Conservation (phyloP, 495 filamentous ascomycete genomes). For the Talaromyces nanjingensis region DNA sequence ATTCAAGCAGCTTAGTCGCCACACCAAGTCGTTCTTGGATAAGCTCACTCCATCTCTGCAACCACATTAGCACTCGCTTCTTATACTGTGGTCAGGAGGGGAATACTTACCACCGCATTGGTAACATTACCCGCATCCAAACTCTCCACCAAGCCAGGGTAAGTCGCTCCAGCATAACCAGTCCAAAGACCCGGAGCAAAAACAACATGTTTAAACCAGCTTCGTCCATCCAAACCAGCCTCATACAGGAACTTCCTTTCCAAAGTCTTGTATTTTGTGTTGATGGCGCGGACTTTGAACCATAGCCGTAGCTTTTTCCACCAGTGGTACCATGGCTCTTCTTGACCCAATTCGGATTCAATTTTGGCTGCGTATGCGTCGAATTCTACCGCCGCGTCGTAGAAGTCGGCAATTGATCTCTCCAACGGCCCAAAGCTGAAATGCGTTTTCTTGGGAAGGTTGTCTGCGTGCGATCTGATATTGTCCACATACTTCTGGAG, state of each 20-base stretch:
- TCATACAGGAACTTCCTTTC: constrained; percentile 56
- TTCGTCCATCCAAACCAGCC: constrained; percentile 49
- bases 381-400: constrained; percentile 39
- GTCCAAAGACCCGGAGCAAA: constrained; percentile 80
- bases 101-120: constrained; percentile 33
- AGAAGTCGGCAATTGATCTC: constrained; percentile 39
- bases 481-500: constrained; percentile 45
- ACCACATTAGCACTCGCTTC: background rate
- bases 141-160: constrained; percentile 55
- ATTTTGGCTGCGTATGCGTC: constrained; percentile 49
- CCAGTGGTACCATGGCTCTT: constrained; percentile 73
- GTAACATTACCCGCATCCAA: constrained; percentile 45
- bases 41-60: constrained; percentile 39
- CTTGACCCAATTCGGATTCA: constrained; percentile 38
- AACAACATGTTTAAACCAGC: constrained; percentile 65
- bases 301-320: constrained; percentile 58
- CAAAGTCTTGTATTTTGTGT: constrained; percentile 55
- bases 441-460: constrained; percentile 14
- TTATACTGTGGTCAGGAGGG: background rate
- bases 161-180: constrained; percentile 73
- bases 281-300: constrained; percentile 44
- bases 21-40: constrained; percentile 33
- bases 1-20: constrained; percentile 29
- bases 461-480: constrained; percentile 39
- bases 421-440: constrained; percentile 44